These are phyloP conservation scores for Solanum dulcamara DNA, from an alignment of 257 asterid genomes.

Conservation along the genomic window DNA sequence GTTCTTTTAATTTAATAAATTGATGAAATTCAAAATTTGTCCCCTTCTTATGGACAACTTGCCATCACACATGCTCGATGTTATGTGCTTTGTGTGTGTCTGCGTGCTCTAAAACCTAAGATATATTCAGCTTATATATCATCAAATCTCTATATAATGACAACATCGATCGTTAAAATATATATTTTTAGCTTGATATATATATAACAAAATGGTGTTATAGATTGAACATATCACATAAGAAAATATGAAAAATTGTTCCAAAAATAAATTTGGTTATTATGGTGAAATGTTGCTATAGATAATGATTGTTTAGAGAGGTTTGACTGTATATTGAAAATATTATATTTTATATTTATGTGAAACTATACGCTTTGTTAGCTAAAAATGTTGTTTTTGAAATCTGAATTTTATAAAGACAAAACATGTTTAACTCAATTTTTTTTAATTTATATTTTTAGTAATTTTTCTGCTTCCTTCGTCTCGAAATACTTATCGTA, in stretches of 20 bases:
- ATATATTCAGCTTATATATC: background rate
- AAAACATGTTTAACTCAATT: background rate
- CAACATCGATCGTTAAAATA: background rate
- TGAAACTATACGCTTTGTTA: background rate
- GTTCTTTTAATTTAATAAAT: background rate
- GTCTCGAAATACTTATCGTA: too few species aligned
- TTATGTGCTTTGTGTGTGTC: background rate
- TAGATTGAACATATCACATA: background rate
- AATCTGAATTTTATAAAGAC: background rate
- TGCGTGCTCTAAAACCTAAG: background rate
- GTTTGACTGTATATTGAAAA: too few species aligned
- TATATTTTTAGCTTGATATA: background rate
- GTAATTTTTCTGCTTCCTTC: background rate
- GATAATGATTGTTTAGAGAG: too few species aligned
- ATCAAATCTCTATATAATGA: background rate
- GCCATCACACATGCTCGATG: background rate
- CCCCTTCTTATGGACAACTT: constrained; percentile 9
- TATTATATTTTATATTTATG: too few species aligned
- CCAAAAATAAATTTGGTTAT: background rate
- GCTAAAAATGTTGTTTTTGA: background rate
- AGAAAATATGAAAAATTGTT: background rate
- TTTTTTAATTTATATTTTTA: background rate
- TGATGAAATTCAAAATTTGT: constrained; percentile 6
- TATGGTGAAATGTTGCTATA: too few species aligned
- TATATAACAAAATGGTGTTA: background rate